Conservation (phyloP, 805 yeast genomes). For the Ogataea ganodermae region DNA sequence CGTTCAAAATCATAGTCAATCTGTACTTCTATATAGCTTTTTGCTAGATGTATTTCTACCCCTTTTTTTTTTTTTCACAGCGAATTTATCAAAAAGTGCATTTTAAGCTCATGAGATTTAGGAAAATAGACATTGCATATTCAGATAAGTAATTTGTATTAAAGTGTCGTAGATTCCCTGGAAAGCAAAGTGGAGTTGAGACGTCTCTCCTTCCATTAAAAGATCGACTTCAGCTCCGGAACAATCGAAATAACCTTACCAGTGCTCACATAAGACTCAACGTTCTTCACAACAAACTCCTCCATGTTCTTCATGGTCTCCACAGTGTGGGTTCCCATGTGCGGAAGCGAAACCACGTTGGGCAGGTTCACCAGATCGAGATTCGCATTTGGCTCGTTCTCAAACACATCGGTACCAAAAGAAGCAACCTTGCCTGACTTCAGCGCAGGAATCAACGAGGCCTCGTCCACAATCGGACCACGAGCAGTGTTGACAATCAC, state of each 20-base stretch:
- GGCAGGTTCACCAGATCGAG: conserved; percentile 61
- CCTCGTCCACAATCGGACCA: conserved; percentile 79
- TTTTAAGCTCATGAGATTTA: too few relatives aligned
- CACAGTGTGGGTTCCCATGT: conserved; percentile 79
- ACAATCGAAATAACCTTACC: conserved; percentile 76
- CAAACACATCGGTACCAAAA: conserved; percentile 77
- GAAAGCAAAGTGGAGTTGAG: not conserved
- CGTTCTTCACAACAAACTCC: conserved; percentile 70
- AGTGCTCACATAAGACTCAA: conserved; percentile 52
- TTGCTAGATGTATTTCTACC: too few relatives aligned
- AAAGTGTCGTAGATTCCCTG: not conserved
- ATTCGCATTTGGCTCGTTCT: conserved; percentile 71
- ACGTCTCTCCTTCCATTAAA: conserved; percentile 6
- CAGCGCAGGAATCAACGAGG: conserved; percentile 54
- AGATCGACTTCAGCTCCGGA: conserved; percentile 61
- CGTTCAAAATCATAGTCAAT: conserved; percentile 41
- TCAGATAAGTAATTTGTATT: too few relatives aligned
- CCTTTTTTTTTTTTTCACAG: too few relatives aligned
- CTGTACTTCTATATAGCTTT: not conserved
- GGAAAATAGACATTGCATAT: not conserved
- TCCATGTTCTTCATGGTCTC: conserved; percentile 85
- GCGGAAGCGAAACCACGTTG: conserved; percentile 79
- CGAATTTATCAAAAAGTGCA: too few relatives aligned
- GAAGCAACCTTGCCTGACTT: conserved; percentile 65
- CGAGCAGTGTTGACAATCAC: conserved; percentile 83